These are phyloP conservation scores for Prunus mongolica DNA, from an alignment of 306 rosid genomes.

Conservation along the genomic window DNA sequence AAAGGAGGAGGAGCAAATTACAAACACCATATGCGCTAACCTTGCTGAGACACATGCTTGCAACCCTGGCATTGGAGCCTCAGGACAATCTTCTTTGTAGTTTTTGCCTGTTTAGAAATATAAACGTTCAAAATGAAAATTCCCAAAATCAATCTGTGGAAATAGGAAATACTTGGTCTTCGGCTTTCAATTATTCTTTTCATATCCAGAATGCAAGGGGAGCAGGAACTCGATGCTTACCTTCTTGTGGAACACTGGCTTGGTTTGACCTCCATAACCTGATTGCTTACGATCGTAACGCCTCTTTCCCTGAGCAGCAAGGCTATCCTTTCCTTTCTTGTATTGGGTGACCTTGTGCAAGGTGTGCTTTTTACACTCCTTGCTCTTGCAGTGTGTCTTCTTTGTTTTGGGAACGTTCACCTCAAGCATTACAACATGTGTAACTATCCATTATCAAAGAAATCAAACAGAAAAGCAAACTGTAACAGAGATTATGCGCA, in stretches of 20 bases:
- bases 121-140: background rate
- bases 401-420: constrained; percentile 50
- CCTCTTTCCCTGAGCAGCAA: constrained; percentile 45
- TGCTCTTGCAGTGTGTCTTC: constrained; percentile 48
- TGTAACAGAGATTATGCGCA: background rate
- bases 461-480: background rate
- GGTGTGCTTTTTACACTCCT: constrained; percentile 46
- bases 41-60: constrained; percentile 52
- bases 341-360: constrained; percentile 46
- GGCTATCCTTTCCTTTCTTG: constrained; percentile 43
- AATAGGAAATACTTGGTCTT: background rate
- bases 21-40: constrained; percentile 3
- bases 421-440: background rate
- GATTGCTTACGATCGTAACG: constrained; percentile 49
- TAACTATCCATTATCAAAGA: background rate
- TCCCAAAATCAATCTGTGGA: background rate
- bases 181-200: background rate
- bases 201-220: background rate
- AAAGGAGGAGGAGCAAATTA: background rate
- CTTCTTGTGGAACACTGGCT: constrained; percentile 50
- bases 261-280: constrained; percentile 45
- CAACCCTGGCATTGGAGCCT: constrained; percentile 50
- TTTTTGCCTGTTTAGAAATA: constrained; percentile 33
- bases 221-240: background rate
- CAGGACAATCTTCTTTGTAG: constrained; percentile 49